phyloP scores from a whole-genome alignment of 192 early-diverging fungal species.

The Chytriomyces hyalinus region DNA sequence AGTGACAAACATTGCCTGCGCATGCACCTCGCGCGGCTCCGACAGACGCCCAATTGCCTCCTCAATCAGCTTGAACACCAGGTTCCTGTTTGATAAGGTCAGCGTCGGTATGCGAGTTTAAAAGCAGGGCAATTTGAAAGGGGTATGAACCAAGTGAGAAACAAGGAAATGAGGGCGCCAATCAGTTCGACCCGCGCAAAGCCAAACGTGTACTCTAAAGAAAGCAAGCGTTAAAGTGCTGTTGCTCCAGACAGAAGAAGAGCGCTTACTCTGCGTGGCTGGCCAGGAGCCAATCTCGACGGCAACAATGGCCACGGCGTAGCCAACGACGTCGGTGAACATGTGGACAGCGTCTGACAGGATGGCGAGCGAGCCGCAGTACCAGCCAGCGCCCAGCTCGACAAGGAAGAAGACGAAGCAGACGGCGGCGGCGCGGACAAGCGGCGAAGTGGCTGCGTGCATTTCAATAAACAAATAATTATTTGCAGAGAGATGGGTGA shows the following conservation, averaged over 20 bases:
- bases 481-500: too few relatives aligned
- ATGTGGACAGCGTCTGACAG: conserved; percentile 90
- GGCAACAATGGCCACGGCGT: conserved; percentile 21
- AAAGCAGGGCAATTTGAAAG: background rate
- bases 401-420: conserved; percentile 69
- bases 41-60: conserved; percentile 70
- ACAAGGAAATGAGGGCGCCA: conserved; percentile 71
- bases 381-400: conserved; percentile 80
- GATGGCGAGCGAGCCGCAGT: conserved; percentile 76
- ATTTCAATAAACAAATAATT: background rate
- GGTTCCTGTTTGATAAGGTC: conserved; percentile 1
- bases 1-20: conserved; percentile 68
- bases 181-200: conserved; percentile 77
- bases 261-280: conserved; percentile 10
- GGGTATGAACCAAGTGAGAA: conserved; percentile 67
- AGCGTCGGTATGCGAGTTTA: too few relatives aligned
- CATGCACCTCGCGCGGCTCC: conserved; percentile 67
- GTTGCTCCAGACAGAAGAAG: background rate
- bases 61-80: conserved; percentile 51
- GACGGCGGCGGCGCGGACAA: conserved; percentile 58
- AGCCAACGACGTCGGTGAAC: conserved; percentile 76
- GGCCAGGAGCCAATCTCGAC: conserved; percentile 30
- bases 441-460: conserved; percentile 37
- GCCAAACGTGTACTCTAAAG: conserved; percentile 57
- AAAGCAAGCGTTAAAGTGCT: background rate